phyloP scores from a whole-genome alignment of 2,329 filamentous ascomycete genomes.

The Cordyceps fumosorosea region DNA sequence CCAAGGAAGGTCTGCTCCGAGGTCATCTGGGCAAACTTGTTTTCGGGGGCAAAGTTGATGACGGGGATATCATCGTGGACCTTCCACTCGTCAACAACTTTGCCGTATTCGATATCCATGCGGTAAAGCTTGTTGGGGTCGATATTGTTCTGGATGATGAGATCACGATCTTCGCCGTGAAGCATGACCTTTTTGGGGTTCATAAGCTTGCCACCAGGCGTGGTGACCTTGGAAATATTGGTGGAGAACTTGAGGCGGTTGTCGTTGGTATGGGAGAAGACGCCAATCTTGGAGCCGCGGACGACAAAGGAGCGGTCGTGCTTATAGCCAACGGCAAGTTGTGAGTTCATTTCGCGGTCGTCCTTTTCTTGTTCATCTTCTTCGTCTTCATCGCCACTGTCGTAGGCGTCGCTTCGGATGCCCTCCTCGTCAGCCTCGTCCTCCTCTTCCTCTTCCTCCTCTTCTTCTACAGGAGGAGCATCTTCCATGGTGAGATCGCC shows the following conservation, averaged over 20 bases:
- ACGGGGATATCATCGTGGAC: constrained; percentile 94
- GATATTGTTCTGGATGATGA: constrained; percentile 76
- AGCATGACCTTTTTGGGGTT: constrained; percentile 96
- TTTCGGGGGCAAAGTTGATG: constrained; percentile 86
- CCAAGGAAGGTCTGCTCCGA: constrained; percentile 92
- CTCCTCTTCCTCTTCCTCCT: constrained; percentile 45
- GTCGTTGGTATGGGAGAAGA: constrained; percentile 93
- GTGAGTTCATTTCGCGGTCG: constrained; percentile 79
- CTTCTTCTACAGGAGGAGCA: constrained; percentile 37
- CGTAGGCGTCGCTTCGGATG: constrained; percentile 63
- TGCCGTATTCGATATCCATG: constrained; percentile 97
- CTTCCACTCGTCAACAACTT: constrained; percentile 98
- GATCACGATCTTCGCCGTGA: constrained; percentile 80
- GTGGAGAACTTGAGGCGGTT: constrained; percentile 94
- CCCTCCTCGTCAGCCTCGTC: constrained; percentile 53
- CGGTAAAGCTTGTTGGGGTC: constrained; percentile 89
- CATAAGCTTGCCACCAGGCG: constrained; percentile 79
- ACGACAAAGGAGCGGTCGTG: constrained; percentile 96
- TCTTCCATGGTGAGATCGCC: constrained; percentile 93
- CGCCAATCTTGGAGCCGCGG: constrained; percentile 93
- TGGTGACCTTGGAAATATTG: constrained; percentile 93
- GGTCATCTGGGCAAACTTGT: constrained; percentile 97
- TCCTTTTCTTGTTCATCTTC: constrained; percentile 64
- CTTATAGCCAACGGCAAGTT: constrained; percentile 93
- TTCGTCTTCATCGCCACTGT: constrained; percentile 61